Evolutionary conservation across 805 yeast genomes (phyloP).

Genomic region (Grigorovia transvaalensis): DNA sequence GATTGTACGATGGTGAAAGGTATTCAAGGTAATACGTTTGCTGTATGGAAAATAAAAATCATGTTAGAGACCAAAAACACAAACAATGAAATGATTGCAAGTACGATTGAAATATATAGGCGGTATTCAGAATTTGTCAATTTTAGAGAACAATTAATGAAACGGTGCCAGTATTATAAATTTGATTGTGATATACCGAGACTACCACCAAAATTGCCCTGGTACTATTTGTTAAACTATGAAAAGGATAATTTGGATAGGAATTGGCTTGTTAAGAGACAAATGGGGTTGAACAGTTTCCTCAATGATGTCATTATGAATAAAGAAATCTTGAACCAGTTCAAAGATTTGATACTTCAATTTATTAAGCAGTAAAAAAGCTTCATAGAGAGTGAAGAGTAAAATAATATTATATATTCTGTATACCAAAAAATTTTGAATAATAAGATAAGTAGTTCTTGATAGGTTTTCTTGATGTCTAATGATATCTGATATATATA

Average conservation of each 20-base stretch:
- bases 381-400: background rate
- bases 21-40: conserved; percentile 17
- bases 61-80: conserved; percentile 8
- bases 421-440: too few relatives aligned
- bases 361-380: background rate
- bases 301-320: conserved; percentile 44
- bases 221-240: conserved; percentile 26
- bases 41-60: conserved; percentile 23
- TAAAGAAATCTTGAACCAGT: conserved; percentile 28
- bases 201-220: conserved; percentile 42
- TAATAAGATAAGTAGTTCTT: too few relatives aligned
- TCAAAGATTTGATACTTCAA: conserved; percentile 2
- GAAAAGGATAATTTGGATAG: conserved; percentile 28
- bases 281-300: conserved; percentile 52
- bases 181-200: conserved; percentile 32
- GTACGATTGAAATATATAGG: conserved; percentile 37
- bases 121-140: conserved; percentile 56
- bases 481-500: background rate
- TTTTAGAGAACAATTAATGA: conserved; percentile 33
- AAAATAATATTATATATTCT: background rate
- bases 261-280: conserved; percentile 42
- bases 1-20: conserved; percentile 24
- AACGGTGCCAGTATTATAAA: background rate
- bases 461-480: background rate
- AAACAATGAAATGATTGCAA: conserved; percentile 4